These are phyloP conservation scores for Tylopilus sp. DNA, from an alignment of 1,284 basidiomycete species.

Conservation along the genomic window DNA sequence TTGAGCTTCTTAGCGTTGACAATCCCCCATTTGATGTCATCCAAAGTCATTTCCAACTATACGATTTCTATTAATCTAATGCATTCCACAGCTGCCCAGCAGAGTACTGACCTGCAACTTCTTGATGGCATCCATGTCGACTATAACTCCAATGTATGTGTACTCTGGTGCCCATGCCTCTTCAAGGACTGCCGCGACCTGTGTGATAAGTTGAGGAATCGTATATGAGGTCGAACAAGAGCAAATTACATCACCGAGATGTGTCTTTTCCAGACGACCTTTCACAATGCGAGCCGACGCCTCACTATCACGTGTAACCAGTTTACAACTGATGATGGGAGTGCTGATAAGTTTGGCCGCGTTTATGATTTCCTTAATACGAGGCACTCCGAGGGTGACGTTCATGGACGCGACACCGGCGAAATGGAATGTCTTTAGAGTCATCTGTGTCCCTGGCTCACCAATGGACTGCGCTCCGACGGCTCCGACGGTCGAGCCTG, in stretches of 20 bases:
- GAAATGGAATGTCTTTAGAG: constrained; percentile 99
- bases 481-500: constrained; percentile 95
- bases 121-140: constrained; percentile 87
- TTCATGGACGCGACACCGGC: constrained; percentile 99
- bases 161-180: constrained; percentile 94
- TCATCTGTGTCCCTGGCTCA: constrained; percentile 99
- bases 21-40: constrained; percentile 93
- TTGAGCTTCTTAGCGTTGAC: constrained; percentile 88
- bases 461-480: constrained; percentile 99
- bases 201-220: background rate
- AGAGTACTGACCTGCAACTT: constrained; percentile 74
- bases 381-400: constrained; percentile 97
- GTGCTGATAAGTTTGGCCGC: constrained; percentile 97
- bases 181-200: constrained; percentile 92
- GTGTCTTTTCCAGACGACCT: constrained; percentile 93
- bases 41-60: constrained; percentile 88
- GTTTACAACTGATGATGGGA: constrained; percentile 95
- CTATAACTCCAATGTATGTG: constrained; percentile 91
- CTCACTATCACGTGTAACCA: constrained; percentile 84
- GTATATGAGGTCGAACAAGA: background rate
- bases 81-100: background rate
- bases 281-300: constrained; percentile 96
- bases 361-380: constrained; percentile 99
- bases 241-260: constrained; percentile 79
- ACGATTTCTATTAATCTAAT: background rate